Conservation (phyloP, 2,329 filamentous ascomycete genomes). For the Colletotrichum shisoi region DNA sequence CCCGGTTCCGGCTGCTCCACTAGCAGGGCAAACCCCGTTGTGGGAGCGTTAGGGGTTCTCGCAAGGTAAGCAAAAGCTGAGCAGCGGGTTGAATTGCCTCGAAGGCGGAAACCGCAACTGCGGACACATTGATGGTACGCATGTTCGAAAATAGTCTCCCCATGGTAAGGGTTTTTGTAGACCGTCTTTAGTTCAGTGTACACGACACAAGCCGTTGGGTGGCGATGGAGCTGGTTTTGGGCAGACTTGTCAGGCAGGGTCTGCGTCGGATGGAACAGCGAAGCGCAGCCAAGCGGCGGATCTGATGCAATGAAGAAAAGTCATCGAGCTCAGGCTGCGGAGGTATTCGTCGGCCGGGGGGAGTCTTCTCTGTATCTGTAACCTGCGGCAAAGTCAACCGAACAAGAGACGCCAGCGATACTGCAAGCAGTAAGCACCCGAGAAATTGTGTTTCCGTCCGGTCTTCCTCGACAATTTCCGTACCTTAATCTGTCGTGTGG, state of each 20-base stretch:
- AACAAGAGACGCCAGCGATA: neutral
- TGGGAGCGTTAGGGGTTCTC: conserved; percentile 16
- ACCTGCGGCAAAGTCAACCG: conserved; percentile 24
- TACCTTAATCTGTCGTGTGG: conserved; percentile 8
- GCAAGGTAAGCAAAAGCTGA: conserved; percentile 22
- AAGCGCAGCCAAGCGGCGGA: conserved; percentile 23
- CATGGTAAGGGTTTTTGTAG: neutral
- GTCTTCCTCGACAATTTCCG: conserved; percentile 30
- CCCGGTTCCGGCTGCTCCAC: conserved; percentile 31
- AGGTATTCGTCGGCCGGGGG: conserved; percentile 3
- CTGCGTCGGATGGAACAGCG: conserved; percentile 8
- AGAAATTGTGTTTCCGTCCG: conserved; percentile 35
- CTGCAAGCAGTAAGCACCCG: neutral
- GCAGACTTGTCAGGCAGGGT: neutral
- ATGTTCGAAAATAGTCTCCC: conserved; percentile 9
- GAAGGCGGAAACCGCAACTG: conserved; percentile 1
- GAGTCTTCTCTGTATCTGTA: neutral
- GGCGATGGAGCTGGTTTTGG: conserved; percentile 1
- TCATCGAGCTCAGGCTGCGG: neutral
- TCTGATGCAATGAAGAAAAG: neutral
- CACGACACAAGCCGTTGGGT: neutral
- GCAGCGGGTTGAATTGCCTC: conserved; percentile 4
- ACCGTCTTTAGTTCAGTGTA: neutral
- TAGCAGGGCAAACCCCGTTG: conserved; percentile 28
- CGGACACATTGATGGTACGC: conserved; percentile 10